A percentile compares a stretch with the other conserved stretches of the same genome.
Conservation (phyloP, 495 filamentous ascomycete genomes). For the Aspergillus cristatus region DNA sequence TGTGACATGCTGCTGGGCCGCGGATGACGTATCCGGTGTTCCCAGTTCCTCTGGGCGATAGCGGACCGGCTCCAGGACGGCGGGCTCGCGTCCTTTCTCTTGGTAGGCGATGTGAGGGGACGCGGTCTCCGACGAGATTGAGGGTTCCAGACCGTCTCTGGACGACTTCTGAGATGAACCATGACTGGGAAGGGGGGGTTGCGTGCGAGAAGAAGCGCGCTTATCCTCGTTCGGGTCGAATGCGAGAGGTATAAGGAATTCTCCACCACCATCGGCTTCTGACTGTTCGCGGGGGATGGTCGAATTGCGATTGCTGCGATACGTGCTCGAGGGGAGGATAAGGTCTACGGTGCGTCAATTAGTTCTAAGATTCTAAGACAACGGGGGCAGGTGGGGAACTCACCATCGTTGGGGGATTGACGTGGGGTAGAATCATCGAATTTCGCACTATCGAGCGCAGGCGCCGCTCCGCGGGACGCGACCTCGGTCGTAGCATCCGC, state of each 20-base stretch:
- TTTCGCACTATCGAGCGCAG: slow-evolving; percentile 19
- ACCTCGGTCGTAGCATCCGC: slow-evolving; percentile 62
- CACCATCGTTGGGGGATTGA: slow-evolving; percentile 15
- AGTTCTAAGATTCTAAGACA: background rate
- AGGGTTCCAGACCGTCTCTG: slow-evolving; percentile 9
- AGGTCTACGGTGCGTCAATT: slow-evolving; percentile 42
- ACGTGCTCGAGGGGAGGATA: slow-evolving; percentile 64
- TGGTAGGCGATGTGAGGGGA: slow-evolving; percentile 90
- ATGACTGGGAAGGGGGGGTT: slow-evolving; percentile 12
- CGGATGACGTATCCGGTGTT: slow-evolving; percentile 45
- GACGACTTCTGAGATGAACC: slow-evolving; percentile 25
- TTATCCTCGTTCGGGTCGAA: slow-evolving; percentile 72
- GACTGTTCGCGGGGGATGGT: slow-evolving; percentile 43
- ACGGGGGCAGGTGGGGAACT: background rate
- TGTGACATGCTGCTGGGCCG: slow-evolving; percentile 44
- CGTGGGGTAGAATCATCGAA: slow-evolving; percentile 1
- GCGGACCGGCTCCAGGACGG: slow-evolving; percentile 27
- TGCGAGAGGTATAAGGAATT: slow-evolving; percentile 84
- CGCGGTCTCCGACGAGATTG: slow-evolving; percentile 24
- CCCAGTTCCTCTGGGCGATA: slow-evolving; percentile 32
- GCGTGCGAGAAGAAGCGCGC: slow-evolving; percentile 38
- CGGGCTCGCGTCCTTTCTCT: slow-evolving; percentile 63
- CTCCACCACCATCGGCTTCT: slow-evolving; percentile 59
- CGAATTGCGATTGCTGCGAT: slow-evolving; percentile 69
- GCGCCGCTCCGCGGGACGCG: slow-evolving; percentile 52